These are phyloP conservation scores for Trametes meyenii DNA, from an alignment of 768 basidiomycete species.

Conservation along the genomic window DNA sequence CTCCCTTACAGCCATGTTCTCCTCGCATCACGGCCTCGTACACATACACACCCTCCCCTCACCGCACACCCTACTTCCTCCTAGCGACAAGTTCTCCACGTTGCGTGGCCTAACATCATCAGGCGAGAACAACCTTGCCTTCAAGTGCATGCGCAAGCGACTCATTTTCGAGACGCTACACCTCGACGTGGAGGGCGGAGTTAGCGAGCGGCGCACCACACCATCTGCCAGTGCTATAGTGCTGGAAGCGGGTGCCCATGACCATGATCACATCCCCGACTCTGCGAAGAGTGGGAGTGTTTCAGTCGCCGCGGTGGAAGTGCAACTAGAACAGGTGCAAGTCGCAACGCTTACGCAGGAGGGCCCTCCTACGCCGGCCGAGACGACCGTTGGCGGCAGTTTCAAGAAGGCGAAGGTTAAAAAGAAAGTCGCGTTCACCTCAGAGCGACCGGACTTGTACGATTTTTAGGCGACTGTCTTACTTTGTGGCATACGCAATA, in stretches of 20 bases:
- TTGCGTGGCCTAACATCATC: constrained; percentile 78
- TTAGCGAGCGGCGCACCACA: constrained; percentile 71
- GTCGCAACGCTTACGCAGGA: not conserved
- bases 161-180: constrained; percentile 92
- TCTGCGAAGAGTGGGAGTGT: constrained; percentile 11
- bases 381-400: constrained; percentile 11
- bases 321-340: constrained; percentile 45
- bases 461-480: constrained; percentile 53
- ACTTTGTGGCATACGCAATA: not conserved
- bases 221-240: constrained; percentile 39
- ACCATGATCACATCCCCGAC: constrained; percentile 19
- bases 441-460: constrained; percentile 71
- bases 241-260: constrained; percentile 26
- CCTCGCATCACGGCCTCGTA: constrained; percentile 85
- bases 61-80: constrained; percentile 70
- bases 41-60: constrained; percentile 77
- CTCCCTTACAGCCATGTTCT: constrained; percentile 71
- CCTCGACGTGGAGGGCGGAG: constrained; percentile 84
- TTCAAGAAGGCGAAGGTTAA: constrained; percentile 54
- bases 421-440: constrained; percentile 72
- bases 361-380: not conserved
- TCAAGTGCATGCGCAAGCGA: constrained; percentile 87
- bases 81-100: constrained; percentile 81
- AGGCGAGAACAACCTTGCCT: constrained; percentile 95
- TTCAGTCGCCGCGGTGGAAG: constrained; percentile 43